Percentiles rank a stretch among this genome's conserved stretches.
phyloP scores from a whole-genome alignment of 1,284 basidiomycete species.

The Puccinia coronata region DNA sequence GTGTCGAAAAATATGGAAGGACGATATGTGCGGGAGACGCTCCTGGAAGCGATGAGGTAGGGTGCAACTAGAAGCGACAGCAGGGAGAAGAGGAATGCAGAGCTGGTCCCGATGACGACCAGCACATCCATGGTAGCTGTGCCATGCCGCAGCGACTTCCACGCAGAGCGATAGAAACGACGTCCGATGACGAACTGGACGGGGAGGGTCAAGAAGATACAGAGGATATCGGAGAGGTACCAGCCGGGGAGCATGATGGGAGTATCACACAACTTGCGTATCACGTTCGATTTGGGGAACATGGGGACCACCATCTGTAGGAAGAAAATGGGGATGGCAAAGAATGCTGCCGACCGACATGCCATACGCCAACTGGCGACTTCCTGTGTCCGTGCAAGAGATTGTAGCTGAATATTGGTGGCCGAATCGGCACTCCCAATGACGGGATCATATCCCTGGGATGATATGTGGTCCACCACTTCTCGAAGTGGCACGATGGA shows the following conservation, averaged over 20 bases:
- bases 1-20: slow-evolving; percentile 98
- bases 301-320: slow-evolving; percentile 83
- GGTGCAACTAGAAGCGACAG: slow-evolving; percentile 70
- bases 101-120: slow-evolving; percentile 89
- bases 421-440: not conserved
- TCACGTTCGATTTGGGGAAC: slow-evolving; percentile 63
- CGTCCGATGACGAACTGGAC: slow-evolving; percentile 88
- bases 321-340: slow-evolving; percentile 90
- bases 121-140: slow-evolving; percentile 89
- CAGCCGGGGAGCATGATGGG: slow-evolving; percentile 67
- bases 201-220: slow-evolving; percentile 80
- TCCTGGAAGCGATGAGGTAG: slow-evolving; percentile 59
- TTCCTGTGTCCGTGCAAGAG: slow-evolving; percentile 87
- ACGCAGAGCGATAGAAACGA: slow-evolving; percentile 85
- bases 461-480: slow-evolving; percentile 38
- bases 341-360: slow-evolving; percentile 72
- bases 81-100: slow-evolving; percentile 88
- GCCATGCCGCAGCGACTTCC: slow-evolving; percentile 83
- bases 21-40: slow-evolving; percentile 67
- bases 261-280: slow-evolving; percentile 61
- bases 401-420: slow-evolving; percentile 81
- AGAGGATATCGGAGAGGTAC: slow-evolving; percentile 80
- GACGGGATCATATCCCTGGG: slow-evolving; percentile 29
- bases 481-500: slow-evolving; percentile 35
- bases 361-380: slow-evolving; percentile 84